Conservation (phyloP, 2,329 filamentous ascomycete species). For the Beauveria bassiana region DNA sequence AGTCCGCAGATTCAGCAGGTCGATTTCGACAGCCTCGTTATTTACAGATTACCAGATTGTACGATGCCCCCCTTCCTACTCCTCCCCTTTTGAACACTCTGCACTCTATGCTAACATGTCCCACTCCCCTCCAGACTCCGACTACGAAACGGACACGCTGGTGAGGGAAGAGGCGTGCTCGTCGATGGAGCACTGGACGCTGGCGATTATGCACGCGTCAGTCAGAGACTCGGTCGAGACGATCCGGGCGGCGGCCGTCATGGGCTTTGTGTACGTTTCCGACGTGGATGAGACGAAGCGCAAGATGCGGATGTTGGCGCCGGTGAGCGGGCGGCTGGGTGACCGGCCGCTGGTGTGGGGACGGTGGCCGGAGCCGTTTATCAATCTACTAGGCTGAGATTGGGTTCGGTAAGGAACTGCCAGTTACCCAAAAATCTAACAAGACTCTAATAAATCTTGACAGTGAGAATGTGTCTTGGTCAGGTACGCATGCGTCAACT, state of each 20-base stretch:
- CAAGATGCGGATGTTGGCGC: slow-evolving; percentile 73
- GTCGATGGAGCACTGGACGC: slow-evolving; percentile 68
- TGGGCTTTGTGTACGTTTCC: slow-evolving; percentile 89
- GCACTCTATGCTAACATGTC: background rate
- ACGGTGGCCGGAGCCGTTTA: slow-evolving; percentile 76
- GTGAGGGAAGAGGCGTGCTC: slow-evolving; percentile 58
- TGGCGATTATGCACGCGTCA: slow-evolving; percentile 77
- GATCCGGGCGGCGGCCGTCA: slow-evolving; percentile 72
- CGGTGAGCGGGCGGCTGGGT: slow-evolving; percentile 74
- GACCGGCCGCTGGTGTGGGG: slow-evolving; percentile 77
- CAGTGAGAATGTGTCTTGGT: too few relatives aligned
- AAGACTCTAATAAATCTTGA: too few relatives aligned
- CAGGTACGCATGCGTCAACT: too few relatives aligned
- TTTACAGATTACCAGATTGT: slow-evolving; percentile 64
- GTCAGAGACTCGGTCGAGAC: slow-evolving; percentile 60
- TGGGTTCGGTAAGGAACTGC: too few relatives aligned
- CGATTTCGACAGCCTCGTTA: slow-evolving; percentile 63
- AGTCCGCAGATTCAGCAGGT: slow-evolving; percentile 84
- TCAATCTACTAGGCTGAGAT: slow-evolving; percentile 58
- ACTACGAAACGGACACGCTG: slow-evolving; percentile 36
- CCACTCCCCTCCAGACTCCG: slow-evolving; percentile 16
- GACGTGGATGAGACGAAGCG: slow-evolving; percentile 82
- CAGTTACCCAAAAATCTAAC: too few relatives aligned
- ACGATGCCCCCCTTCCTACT: slow-evolving; percentile 20
- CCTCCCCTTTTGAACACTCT: background rate